Percentiles rank a stretch among this genome's conserved stretches.
Conservation (phyloP, 345 rosid species). For the Atalantia buxifolia region DNA sequence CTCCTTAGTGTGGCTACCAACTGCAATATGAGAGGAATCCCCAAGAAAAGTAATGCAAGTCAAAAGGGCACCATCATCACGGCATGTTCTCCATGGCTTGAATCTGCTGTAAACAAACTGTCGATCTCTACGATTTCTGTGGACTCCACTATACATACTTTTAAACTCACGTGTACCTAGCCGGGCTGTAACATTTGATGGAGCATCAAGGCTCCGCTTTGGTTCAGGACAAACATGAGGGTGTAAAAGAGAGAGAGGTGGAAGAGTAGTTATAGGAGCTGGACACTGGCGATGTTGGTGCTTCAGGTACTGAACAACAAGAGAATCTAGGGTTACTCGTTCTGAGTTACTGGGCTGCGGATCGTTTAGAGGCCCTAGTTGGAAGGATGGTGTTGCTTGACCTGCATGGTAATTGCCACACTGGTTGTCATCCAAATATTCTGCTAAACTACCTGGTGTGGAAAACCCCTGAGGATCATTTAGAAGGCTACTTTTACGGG, state of each 20-base stretch:
- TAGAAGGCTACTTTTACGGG: constrained; percentile 39
- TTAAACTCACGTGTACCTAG: constrained; percentile 81
- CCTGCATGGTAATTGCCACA: constrained; percentile 40
- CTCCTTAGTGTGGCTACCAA: constrained; percentile 87
- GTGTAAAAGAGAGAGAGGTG: constrained; percentile 90
- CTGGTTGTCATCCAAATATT: constrained; percentile 49
- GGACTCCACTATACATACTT: constrained; percentile 78
- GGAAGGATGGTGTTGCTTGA: constrained; percentile 46
- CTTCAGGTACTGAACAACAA: constrained; percentile 91
- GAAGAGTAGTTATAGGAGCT: constrained; percentile 97
- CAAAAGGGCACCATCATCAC: constrained; percentile 79
- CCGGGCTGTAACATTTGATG: constrained; percentile 80
- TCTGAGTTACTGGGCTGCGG: constrained; percentile 62
- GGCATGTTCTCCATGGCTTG: constrained; percentile 89
- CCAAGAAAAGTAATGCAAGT: constrained; percentile 83
- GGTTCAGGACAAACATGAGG: constrained; percentile 98
- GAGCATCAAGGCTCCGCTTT: constrained; percentile 85
- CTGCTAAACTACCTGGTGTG: constrained; percentile 43
- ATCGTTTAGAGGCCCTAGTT: constrained; percentile 49
- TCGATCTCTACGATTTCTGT: constrained; percentile 92
- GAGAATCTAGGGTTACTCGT: constrained; percentile 73
- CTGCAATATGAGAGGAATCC: constrained; percentile 80
- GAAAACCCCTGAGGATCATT: constrained; percentile 49
- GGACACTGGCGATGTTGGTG: constrained; percentile 99
- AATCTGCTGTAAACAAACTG: constrained; percentile 96